phyloP scores from a whole-genome alignment of 2,329 filamentous ascomycete species.

The Aplosporella prunicola region DNA sequence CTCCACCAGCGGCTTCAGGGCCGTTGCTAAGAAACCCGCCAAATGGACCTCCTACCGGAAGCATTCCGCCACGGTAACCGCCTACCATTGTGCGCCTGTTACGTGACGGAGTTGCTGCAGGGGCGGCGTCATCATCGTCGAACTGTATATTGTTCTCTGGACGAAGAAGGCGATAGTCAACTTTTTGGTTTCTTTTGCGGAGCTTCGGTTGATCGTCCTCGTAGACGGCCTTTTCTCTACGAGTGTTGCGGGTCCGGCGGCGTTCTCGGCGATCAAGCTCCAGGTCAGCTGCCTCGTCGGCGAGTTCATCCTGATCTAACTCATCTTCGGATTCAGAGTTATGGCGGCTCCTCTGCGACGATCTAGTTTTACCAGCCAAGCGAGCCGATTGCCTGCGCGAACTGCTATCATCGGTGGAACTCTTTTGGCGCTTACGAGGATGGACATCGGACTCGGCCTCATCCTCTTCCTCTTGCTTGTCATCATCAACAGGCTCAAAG shows the following conservation, averaged over 20 bases:
- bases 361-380: conserved; percentile 31
- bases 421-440: conserved; percentile 31
- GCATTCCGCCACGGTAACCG: conserved; percentile 68
- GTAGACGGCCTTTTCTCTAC: conserved; percentile 40
- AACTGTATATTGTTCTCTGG: no score
- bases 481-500: conserved; percentile 51
- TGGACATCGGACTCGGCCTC: conserved; percentile 42
- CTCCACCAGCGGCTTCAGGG: conserved; percentile 65
- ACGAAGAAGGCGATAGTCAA: no score
- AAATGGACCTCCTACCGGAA: conserved; percentile 87
- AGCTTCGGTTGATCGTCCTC: conserved; percentile 47
- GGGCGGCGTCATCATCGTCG: conserved; percentile 57
- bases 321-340: conserved; percentile 33
- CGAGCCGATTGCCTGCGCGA: background rate
- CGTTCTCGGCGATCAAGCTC: conserved; percentile 36
- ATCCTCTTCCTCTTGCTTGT: conserved; percentile 46
- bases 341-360: conserved; percentile 36
- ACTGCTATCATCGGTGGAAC: conserved; percentile 17
- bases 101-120: conserved; percentile 59
- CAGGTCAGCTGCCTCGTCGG: conserved; percentile 51
- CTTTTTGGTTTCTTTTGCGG: conserved; percentile 57
- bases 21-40: no score
- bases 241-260: conserved; percentile 23
- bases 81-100: conserved; percentile 55
- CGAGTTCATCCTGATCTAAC: conserved; percentile 37